Evolutionary conservation across 1,284 basidiomycete species (phyloP), one percentile per base, ranked within the genome.

Genomic region (Phylloboletellus chloephorus): DNA sequence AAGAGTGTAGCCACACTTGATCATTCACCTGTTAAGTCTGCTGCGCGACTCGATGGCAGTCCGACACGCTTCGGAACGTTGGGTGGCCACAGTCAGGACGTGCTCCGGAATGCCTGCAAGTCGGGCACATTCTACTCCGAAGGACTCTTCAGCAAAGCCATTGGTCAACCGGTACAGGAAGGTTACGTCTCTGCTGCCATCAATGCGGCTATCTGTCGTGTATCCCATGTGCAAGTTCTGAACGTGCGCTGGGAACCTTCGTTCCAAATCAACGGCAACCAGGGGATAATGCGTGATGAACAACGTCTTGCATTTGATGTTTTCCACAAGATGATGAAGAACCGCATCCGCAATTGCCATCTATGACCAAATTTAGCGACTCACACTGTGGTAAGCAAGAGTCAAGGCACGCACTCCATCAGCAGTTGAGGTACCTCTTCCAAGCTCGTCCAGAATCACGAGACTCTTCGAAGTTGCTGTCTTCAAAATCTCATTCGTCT

Each of bases 241-340:
- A 21, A 94, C 69, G 11, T 78, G 69, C 6, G 51, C 43, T 1
- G 79, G 76, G 56, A 73, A 80, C 44, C 67, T 69, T 21, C 67
- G 67, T 49, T 74, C 73, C 9, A 82, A 51, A 30, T 76, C 76
- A 40, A 73, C 65, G 42, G 83, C 76, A 41, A 91, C 67, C 52
- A 81, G 68, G 1, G 91, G 91, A 54, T 94, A 96, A 58, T 96
- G 92, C 0, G 92, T 96, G 51, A 95, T 92, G 61, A 96, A 96
- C n/a, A 95, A 65, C 0, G 89, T 90, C 60, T 86, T 88, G 67
- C 84, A 85, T 48, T 73, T 74, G 19, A 73, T 73, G 0, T 61
- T 63, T 50, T 74, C 64, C 3, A 86, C 72, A 3, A 95, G 71
- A 45, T 91, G 77, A 36, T 88, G 76, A 36, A 95, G 67, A 0